These are phyloP conservation scores for Polygonum aviculare DNA, from an alignment of 148 eudicot genomes.

Conservation along the genomic window DNA sequence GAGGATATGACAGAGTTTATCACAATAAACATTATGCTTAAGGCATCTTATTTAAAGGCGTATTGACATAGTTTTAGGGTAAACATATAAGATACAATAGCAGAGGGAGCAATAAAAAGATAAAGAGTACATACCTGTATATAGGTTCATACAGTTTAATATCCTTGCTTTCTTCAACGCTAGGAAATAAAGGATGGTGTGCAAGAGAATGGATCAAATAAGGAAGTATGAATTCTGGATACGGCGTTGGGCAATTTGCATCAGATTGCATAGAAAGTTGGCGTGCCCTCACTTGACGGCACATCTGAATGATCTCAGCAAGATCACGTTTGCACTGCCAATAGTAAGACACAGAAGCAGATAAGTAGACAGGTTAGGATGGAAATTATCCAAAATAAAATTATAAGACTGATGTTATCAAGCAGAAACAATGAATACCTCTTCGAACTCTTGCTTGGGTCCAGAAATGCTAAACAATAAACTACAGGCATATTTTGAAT, in stretches of 20 bases:
- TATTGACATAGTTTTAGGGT: background rate
- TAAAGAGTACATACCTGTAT: conserved; percentile 48
- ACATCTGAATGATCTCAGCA: conserved; percentile 72
- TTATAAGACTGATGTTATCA: background rate
- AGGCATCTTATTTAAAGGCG: background rate
- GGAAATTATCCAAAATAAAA: conserved; percentile 43
- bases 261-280: conserved; percentile 63
- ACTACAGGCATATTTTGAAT: conserved; percentile 89
- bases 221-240: conserved; percentile 73
- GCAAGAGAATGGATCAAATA: conserved; percentile 86
- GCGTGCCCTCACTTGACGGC: conserved; percentile 61
- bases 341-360: conserved; percentile 2
- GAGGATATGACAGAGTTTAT: background rate
- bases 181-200: conserved; percentile 74
- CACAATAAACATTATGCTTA: background rate
- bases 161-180: conserved; percentile 67
- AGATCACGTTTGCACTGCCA: conserved; percentile 65
- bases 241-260: conserved; percentile 38
- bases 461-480: conserved; percentile 58
- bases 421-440: conserved; percentile 35
- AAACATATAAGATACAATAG: background rate
- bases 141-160: conserved; percentile 62
- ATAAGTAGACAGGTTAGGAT: conserved; percentile 19
- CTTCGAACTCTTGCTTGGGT: conserved; percentile 51
- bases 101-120: background rate